These are phyloP conservation scores for Fusarium sp. DNA, from an alignment of 2,329 filamentous ascomycete genomes.

Conservation along the genomic window DNA sequence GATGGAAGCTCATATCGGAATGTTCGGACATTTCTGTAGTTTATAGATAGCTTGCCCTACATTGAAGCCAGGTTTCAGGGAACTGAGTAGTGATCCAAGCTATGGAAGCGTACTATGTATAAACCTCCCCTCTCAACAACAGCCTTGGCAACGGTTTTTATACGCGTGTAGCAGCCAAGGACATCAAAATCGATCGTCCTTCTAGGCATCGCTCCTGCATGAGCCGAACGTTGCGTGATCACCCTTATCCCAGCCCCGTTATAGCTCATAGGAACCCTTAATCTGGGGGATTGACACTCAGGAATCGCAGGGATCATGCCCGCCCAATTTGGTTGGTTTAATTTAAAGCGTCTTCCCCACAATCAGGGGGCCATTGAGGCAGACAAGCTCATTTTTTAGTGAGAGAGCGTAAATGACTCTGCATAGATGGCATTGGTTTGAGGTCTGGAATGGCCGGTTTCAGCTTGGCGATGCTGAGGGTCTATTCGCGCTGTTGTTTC, in stretches of 20 bases:
- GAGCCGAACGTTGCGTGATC: constrained; percentile 17
- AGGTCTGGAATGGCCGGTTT: constrained; percentile 35
- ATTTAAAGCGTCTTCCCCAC: constrained; percentile 39
- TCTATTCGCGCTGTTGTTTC: constrained; percentile 2
- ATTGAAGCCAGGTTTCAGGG: too few relatives aligned
- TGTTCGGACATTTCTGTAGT: too few relatives aligned
- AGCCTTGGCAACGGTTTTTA: constrained; percentile 21
- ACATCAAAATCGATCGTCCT: constrained; percentile 6
- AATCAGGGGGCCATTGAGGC: constrained; percentile 24
- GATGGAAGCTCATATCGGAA: too few relatives aligned
- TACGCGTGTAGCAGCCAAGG: not conserved
- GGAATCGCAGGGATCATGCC: constrained; percentile 19
- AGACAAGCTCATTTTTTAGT: not conserved
- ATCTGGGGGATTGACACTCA: constrained; percentile 24
- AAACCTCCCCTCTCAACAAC: not conserved
- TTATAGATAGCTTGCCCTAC: too few relatives aligned
- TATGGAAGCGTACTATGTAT: constrained; percentile 20
- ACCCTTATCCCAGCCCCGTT: constrained; percentile 19
- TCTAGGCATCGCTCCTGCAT: constrained; percentile 7
- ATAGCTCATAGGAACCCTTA: constrained; percentile 8
- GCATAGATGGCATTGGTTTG: constrained; percentile 25
- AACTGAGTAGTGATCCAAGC: constrained; percentile 15
- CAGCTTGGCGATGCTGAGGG: constrained; percentile 3
- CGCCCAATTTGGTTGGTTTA: constrained; percentile 38
- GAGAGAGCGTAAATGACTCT: not conserved